Base-by-base conservation (phyloP, 169 alveolate species). In the Cryptosporidium bovis region DNA sequence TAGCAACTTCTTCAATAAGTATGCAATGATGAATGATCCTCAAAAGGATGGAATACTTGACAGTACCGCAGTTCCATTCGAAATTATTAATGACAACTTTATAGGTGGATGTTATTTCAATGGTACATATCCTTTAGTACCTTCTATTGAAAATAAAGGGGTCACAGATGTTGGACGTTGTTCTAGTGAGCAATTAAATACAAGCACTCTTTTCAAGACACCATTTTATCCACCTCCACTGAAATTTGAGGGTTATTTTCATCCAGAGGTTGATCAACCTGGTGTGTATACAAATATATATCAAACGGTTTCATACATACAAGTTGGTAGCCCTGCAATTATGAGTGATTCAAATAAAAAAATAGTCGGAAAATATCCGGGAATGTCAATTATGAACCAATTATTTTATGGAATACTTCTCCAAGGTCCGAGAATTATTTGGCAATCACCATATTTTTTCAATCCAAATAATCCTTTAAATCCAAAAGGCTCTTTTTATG, bases 171-270 rank as follows among this genome's bases (percentile, higher is more conserved):
- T 40, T 24, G 87, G 87, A 13, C 60, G 71, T 36, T 77, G 87
- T 34, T 77, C 87, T 24, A 40, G 62, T 20, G 77, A 77, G 27
- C 56, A 24, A 16, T 60, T 77, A 46, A 77, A 77, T 60, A 8
- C 40, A 20, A 77, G 87, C 36, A 48, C 71, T 2, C 34, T 16
- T 10, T 77, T 58, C 20, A 58, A 34, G 56, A 60, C 77, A 13
- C 77, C 87, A 60, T 77, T 60, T 60, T 77, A 77, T 60, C 87
- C 87, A 18, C 87, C 87, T 24, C 87, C 87, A n/a, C 44, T 46
- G 24, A 56, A 60, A 18, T 77, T 34, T 24, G 71, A 77, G 18
- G 87, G 87, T 36, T 77, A 77, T 40, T 77, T 77, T 34, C 71
- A 77, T 15, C 64, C 87, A 8, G 44, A 18, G 15, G 44, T 77